These are phyloP conservation scores for Raphanus sativus DNA, from an alignment of 345 rosid genomes.

Conservation along the genomic window DNA sequence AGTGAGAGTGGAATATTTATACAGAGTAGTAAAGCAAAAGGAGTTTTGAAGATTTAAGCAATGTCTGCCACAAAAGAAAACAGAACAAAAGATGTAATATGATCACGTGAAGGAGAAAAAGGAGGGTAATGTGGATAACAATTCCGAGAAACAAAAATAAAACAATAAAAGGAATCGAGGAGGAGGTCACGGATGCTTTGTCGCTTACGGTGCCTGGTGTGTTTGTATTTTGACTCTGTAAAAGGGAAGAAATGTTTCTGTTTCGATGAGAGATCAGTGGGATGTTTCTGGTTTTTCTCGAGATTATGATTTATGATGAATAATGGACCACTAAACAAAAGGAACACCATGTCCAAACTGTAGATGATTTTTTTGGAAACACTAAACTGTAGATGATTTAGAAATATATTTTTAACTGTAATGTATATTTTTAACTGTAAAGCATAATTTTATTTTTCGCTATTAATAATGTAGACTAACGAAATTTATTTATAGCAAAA, in stretches of 20 bases:
- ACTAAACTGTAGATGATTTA: no score
- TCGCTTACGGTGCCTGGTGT: slow-evolving; percentile 7
- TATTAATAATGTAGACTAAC: no score
- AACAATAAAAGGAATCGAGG: not conserved
- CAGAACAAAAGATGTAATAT: not conserved
- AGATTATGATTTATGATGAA: not conserved
- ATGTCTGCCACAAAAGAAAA: slow-evolving; percentile 20
- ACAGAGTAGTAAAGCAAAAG: slow-evolving; percentile 23
- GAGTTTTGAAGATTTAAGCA: slow-evolving; percentile 30
- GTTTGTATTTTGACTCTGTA: slow-evolving; percentile 29
- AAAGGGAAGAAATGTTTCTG: slow-evolving; percentile 13
- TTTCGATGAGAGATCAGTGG: slow-evolving; percentile 32
- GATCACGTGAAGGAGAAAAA: slow-evolving; percentile 32
- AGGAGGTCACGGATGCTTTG: slow-evolving; percentile 41
- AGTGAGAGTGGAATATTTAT: slow-evolving; percentile 31
- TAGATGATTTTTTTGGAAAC: no score
- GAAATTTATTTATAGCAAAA: no score
- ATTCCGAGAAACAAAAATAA: not conserved
- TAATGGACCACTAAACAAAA: not conserved
- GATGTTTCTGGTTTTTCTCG: slow-evolving; percentile 34
- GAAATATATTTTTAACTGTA: no score
- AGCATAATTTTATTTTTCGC: no score
- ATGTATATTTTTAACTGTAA: no score
- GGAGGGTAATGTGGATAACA: slow-evolving; percentile 1
- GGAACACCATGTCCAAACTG: not conserved